These are phyloP conservation scores for Yamadazyma mexicana DNA, from an alignment of 1,139 yeast genomes.

Conservation along the genomic window DNA sequence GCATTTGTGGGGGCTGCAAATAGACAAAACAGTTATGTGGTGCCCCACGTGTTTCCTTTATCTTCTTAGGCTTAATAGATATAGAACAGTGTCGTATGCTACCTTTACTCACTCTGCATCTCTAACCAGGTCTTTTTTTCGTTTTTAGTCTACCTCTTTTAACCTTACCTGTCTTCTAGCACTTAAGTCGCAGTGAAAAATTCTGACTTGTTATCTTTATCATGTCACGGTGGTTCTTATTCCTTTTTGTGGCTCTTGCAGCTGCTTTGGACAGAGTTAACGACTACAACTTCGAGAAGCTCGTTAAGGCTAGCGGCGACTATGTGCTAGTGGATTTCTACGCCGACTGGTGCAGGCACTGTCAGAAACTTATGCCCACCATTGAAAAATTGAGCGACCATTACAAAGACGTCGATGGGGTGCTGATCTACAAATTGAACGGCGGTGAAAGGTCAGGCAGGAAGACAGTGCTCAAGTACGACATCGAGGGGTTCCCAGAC, in stretches of 20 bases:
- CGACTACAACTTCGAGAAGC: slow-evolving; percentile 52
- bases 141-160: too few species aligned
- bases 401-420: slow-evolving; percentile 45
- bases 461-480: slow-evolving; percentile 54
- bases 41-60: slow-evolving; percentile 19
- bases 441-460: slow-evolving; percentile 61
- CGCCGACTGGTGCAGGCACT: slow-evolving; percentile 83
- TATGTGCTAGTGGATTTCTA: slow-evolving; percentile 72
- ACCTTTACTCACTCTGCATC: too few species aligned
- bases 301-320: slow-evolving; percentile 57
- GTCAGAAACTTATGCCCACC: slow-evolving; percentile 64
- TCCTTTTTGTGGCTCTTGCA: slow-evolving; percentile 3
- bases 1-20: slow-evolving; percentile 35
- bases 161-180: too few species aligned
- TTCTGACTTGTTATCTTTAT: not conserved
- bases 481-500: slow-evolving; percentile 66
- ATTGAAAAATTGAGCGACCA: slow-evolving; percentile 58
- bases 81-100: not conserved
- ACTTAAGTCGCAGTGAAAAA: not conserved
- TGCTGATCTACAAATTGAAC: slow-evolving; percentile 62
- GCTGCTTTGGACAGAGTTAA: slow-evolving; percentile 24
- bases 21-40: slow-evolving; percentile 28
- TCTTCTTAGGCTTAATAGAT: not conserved
- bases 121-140: too few species aligned
- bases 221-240: slow-evolving; percentile 3